Base-by-base conservation (phyloP, 805 yeast species). In the Lipomyces chichibuensis region DNA sequence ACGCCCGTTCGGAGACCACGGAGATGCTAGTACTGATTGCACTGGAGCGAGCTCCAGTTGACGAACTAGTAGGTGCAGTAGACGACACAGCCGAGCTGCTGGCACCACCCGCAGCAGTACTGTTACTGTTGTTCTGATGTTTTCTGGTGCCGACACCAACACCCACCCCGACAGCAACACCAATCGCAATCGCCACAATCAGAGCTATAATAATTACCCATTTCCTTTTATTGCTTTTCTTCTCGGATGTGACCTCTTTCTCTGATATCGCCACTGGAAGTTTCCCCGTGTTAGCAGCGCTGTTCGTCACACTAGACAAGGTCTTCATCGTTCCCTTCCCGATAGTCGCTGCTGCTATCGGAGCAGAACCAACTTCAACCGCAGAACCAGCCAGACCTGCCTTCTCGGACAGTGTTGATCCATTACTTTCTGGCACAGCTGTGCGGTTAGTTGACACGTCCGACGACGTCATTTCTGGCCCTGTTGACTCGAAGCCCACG, bases 101-200 rank as follows among this genome's bases (percentile, higher is more conserved):
- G 27, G 39, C 43, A 55, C 49, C 52, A 49, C 27, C 37, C 23
- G 35, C 57, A 35, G 62, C 29, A 54, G 35, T 63, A 58, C 25
- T 11, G 14, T 43, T 60, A 59, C 35, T 56, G 53, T 27, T 54
- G 23, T 33, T 51, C 23, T 65, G 20, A 23, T 58, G 32, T 11
- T 65, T 39, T 60, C 54, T 62, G 13, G 65, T 64, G 7, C 65
- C 65, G 20, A 67, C 71, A 14, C 71, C 71, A 20, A 67, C 71
- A n/a, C 71, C 71, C 13, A 67, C 71, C 23, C 71, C 71, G 37
- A 67, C 71, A 37, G 69, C 71, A 20, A 67, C 71, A 20, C 71
- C 71, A 55, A 67, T 67, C 5, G 71, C 71, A 27, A 67, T 52
- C 4, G 63, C 69, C 20, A 67, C 49, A 25, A 65, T 57, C n/a